Base-by-base conservation (phyloP, 2,329 filamentous ascomycete genomes). In the Apiospora rasikravindrae region DNA sequence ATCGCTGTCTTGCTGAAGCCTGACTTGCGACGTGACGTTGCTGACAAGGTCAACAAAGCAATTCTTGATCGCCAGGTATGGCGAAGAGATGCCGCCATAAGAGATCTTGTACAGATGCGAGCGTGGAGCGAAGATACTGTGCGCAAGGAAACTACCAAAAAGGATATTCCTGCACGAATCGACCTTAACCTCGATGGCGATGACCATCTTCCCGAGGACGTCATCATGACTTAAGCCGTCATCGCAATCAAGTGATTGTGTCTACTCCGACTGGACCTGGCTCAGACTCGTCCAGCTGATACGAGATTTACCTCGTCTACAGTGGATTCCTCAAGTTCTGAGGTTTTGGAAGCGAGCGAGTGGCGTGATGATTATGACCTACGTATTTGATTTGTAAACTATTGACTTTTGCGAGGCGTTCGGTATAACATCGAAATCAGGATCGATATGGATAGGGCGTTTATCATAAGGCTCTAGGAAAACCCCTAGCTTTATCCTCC, bases 1-100 rank as follows among this genome's bases (percentile, higher is more conserved):
- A 86, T 98, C 44, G 91, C 92, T 49, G 90, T 90, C 67, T 86
- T 99, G 40, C 85, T 99, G 24, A 89, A 97, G 76, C 93, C 95
- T 2, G 88, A 91, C 67, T 87, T 98, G 64, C 91, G 96, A 73
- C 90, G 92, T 76, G 90, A 92, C 61, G 95, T 98, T n/a, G 96
- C 96, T 5, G 91, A 92, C 73, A 89, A 89, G 76, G 96, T 99
- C 70, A 99, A 99, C 80, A 92, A 95, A 82, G 94, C 95, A 14
- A 94, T 99, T 70, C 84, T 98, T 37, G 86, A 89, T 71, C 91
- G 88, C 69, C 92, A 95, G 79, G 92, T 92, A 29, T 87, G 91
- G 76, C 88, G 91, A 74, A 90, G 92, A 73, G 94, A 98, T 81
- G 93, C 95, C 16, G 93, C 94, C 37, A 94, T 99, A 75, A 89